A percentile compares a stretch with the other conserved stretches of the same genome.
Conservation (phyloP, 352 stramenopile genomes). For the Achlya hypogyna region DNA sequence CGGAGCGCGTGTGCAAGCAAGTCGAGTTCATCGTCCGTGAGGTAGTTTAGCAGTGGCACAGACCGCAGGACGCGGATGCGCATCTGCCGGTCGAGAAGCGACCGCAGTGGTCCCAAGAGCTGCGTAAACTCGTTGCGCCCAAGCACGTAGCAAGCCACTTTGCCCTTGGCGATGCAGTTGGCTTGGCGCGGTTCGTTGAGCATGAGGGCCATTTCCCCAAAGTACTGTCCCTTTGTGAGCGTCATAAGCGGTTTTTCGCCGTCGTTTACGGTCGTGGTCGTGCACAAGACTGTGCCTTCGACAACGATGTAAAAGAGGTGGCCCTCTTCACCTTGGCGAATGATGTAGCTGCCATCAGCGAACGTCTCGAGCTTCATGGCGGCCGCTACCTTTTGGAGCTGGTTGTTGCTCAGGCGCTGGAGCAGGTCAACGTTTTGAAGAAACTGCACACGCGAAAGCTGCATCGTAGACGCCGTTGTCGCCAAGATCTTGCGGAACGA, state of each 20-base stretch:
- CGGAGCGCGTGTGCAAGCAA: conserved; percentile 76
- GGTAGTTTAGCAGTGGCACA: conserved; percentile 82
- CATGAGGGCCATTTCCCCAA: conserved; percentile 82
- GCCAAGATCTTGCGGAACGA: conserved; percentile 79
- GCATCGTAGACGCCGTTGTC: conserved; percentile 59
- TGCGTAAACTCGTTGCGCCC: conserved; percentile 82
- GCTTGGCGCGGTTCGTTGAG: conserved; percentile 78
- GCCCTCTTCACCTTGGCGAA: conserved; percentile 89
- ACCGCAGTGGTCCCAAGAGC: conserved; percentile 66
- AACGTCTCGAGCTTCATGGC: conserved; percentile 81
- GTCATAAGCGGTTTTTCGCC: conserved; percentile 74
- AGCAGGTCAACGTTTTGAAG: conserved; percentile 92
- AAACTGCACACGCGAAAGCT: conserved; percentile 79
- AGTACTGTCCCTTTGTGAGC: conserved; percentile 75
- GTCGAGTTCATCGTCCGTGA: conserved; percentile 84
- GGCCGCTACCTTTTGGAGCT: conserved; percentile 77
- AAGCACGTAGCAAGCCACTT: conserved; percentile 88
- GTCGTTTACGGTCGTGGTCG: conserved; percentile 35
- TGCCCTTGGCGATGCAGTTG: conserved; percentile 66
- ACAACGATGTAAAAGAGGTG: conserved; percentile 97
- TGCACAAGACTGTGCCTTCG: conserved; percentile 85
- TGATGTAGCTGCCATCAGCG: conserved; percentile 86
- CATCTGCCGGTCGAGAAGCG: conserved; percentile 81
- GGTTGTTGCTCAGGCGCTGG: conserved; percentile 79
- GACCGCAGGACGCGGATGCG: conserved; percentile 88